phyloP scores from a whole-genome alignment of 2,329 filamentous ascomycete genomes.

The Fonsecaea nubica region DNA sequence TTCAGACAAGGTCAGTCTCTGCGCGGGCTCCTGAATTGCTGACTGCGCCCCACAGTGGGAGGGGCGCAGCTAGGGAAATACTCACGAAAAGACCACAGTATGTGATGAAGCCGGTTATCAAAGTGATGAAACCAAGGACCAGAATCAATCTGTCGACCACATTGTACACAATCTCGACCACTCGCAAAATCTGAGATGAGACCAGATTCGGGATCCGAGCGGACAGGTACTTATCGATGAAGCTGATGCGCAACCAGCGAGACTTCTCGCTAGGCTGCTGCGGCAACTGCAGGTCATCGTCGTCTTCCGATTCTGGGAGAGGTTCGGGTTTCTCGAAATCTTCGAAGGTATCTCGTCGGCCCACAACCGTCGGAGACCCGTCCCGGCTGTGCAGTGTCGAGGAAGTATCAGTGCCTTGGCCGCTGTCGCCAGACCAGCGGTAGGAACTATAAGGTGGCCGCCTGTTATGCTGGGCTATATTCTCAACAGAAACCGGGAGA shows the following conservation, averaged over 20 bases:
- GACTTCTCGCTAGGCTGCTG: conserved; percentile 30
- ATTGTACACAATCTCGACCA: conserved; percentile 67
- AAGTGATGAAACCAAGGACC: conserved; percentile 74
- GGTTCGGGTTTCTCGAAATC: conserved; percentile 55
- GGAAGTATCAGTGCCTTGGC: conserved; percentile 74
- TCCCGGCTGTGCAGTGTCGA: conserved; percentile 72
- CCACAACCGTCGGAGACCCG: conserved; percentile 64
- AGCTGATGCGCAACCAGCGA: conserved; percentile 49
- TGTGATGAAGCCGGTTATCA: conserved; percentile 75
- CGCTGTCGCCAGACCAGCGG: conserved; percentile 73
- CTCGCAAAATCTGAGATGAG: conserved; percentile 55
- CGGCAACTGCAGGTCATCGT: conserved; percentile 53
- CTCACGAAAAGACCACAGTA: conserved; percentile 86
- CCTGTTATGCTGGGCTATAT: conserved; percentile 59
- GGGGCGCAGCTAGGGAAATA: conserved; percentile 37
- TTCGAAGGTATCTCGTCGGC: conserved; percentile 55
- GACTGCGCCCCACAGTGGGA: background rate
- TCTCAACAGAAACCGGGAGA: conserved; percentile 66
- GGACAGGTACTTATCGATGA: conserved; percentile 60
- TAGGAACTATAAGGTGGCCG: conserved; percentile 51
- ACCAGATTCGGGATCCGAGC: conserved; percentile 57
- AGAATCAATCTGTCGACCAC: conserved; percentile 78
- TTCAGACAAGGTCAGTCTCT: conserved; percentile 17
- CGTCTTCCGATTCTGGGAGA: conserved; percentile 50
- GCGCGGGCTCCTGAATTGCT: conserved; percentile 3